Base-by-base conservation (phyloP, 768 basidiomycete genomes). In the Trametes cingulata region DNA sequence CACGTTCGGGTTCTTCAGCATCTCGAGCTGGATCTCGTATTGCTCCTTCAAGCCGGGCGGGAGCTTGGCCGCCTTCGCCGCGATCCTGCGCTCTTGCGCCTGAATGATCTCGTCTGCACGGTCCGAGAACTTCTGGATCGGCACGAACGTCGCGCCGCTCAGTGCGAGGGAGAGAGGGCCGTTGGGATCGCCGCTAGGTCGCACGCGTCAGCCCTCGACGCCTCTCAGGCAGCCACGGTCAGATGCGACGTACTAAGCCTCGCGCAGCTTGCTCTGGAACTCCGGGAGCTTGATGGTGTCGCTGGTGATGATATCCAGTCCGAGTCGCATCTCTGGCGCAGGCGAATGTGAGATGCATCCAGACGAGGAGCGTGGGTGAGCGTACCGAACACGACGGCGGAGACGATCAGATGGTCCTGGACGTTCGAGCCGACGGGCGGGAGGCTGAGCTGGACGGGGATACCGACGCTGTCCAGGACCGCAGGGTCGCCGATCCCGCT, bases 361-460 rank as follows among this genome's bases (percentile, higher is more conserved):
- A 7, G 14, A 29, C 0, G 27, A 19, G 3, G 17, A 17, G 19
- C n/a, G n/a, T n/a, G n/a, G n/a, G n/a, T n/a, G 42, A 42, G 37
- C 60, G 14, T n/a, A 71, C 70, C 66, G 25, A 50, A 72, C 17
- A 61, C 61, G 14, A 67, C 37, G 0, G 68, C 69, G 19, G 60
- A 52, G 35, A 65, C 64, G 2, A 67, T 40, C 15, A 64, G 24
- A 51, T 82, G 79, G 57, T 82, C 79, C 66, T 81, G 80, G 50
- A 79, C 63, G 65, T 78, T 81, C 69, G 75, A 74, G 20, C 81
- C 82, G 25, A 84, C 82, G 37, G 75, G 73, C 2, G 80, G 80
- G 2, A 82, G 73, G 48, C 79, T 76, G 17, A 79, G 58, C 46
- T 70, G 63, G 25, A 71, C 64, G 0, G 70, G 62, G 52, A 84